Evolutionary conservation across 345 rosid genomes (phyloP).

Genomic region (Trapa bicornis): DNA sequence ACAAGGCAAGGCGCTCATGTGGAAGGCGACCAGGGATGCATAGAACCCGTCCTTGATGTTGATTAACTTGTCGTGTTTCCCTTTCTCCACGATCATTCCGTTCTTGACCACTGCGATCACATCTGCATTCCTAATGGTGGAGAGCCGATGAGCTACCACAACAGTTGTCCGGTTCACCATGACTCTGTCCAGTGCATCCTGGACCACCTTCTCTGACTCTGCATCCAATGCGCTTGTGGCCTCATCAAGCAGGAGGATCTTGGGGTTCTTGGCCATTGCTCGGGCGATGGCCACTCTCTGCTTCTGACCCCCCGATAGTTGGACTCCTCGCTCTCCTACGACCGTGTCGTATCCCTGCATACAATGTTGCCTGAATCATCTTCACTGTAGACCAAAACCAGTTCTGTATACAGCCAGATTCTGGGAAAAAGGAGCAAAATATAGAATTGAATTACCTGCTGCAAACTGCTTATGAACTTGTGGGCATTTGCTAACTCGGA

Average conservation of each 20-base stretch:
- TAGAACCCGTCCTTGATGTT: slow-evolving; percentile 32
- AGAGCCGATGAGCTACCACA: slow-evolving; percentile 45
- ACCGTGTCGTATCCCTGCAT: slow-evolving; percentile 47
- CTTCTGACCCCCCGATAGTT: slow-evolving; percentile 48
- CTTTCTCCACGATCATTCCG: slow-evolving; percentile 44
- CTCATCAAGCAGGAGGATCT: slow-evolving; percentile 41
- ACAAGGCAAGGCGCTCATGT: slow-evolving; percentile 26
- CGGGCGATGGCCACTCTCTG: slow-evolving; percentile 52
- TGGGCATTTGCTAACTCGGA: slow-evolving; percentile 70
- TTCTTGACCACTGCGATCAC: slow-evolving; percentile 42
- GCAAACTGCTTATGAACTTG: slow-evolving; percentile 60
- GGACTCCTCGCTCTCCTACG: slow-evolving; percentile 48
- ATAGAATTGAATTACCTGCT: slow-evolving; percentile 27
- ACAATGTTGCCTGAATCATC: neutral
- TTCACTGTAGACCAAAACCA: neutral
- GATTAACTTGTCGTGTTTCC: slow-evolving; percentile 37
- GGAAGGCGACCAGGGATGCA: slow-evolving; percentile 38
- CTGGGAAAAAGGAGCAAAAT: neutral
- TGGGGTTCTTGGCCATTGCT: slow-evolving; percentile 35
- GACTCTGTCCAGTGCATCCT: slow-evolving; percentile 36
- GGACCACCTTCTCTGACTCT: slow-evolving; percentile 40
- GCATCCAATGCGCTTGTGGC: slow-evolving; percentile 58
- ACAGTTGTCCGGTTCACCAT: slow-evolving; percentile 39
- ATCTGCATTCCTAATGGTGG: slow-evolving; percentile 47
- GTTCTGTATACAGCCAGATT: neutral